Evolutionary conservation across 2,329 filamentous ascomycete species (phyloP).

Genomic region (Leptoxyphium fumago): DNA sequence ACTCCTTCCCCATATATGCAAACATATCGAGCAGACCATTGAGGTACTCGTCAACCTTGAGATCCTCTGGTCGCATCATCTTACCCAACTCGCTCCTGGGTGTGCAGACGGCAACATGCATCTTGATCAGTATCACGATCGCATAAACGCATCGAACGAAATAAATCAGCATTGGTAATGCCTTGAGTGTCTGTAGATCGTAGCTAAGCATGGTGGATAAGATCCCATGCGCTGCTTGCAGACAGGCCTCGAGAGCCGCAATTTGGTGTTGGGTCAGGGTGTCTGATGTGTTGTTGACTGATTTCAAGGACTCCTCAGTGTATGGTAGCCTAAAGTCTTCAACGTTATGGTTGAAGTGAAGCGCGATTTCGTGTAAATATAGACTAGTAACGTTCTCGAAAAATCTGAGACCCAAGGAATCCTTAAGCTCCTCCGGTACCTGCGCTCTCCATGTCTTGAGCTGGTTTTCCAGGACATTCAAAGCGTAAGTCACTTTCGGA

Average conservation of each 20-base stretch:
- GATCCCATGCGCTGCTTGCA: conserved; percentile 31
- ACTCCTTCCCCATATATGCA: conserved; percentile 7
- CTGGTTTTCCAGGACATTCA: conserved; percentile 41
- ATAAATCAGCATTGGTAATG: conserved; percentile 28
- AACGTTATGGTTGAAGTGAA: conserved; percentile 31
- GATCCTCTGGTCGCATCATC: conserved; percentile 32
- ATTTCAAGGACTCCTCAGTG: conserved; percentile 26
- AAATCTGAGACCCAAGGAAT: conserved; percentile 23
- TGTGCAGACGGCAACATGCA: conserved; percentile 40
- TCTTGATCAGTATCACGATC: conserved; percentile 43
- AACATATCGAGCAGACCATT: conserved; percentile 31
- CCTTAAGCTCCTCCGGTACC: conserved; percentile 24
- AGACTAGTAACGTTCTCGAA: conserved; percentile 34
- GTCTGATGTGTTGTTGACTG: conserved; percentile 24
- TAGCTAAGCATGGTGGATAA: conserved; percentile 35
- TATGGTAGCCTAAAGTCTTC: conserved; percentile 33
- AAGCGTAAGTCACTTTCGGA: conserved; percentile 37
- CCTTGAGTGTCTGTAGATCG: conserved; percentile 28
- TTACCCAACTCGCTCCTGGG: conserved; percentile 33
- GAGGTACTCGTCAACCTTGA: conserved; percentile 33
- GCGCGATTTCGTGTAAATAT: conserved; percentile 36
- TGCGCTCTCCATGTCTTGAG: conserved; percentile 33
- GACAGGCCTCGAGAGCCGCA: conserved; percentile 31
- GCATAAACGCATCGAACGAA: conserved; percentile 42
- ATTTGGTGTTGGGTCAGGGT: conserved; percentile 32